phyloP scores from a whole-genome alignment of 495 filamentous ascomycete species.

The Aspergillus bridgeri region DNA sequence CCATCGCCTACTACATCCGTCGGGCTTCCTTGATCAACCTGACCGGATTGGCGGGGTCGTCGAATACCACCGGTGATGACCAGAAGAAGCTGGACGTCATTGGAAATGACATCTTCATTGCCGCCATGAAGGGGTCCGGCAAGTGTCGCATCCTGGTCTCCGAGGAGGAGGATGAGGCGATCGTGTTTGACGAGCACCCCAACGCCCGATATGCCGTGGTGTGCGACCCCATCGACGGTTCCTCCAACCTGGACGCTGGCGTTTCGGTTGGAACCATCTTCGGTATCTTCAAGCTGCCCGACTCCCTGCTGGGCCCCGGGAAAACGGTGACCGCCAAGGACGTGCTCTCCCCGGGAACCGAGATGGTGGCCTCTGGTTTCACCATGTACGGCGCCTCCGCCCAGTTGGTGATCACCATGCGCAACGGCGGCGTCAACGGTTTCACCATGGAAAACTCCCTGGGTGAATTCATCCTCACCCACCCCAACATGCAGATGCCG shows the following conservation, averaged over 20 bases:
- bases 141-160: slow-evolving; percentile 89
- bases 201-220: slow-evolving; percentile 90
- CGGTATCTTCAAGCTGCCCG: slow-evolving; percentile 82
- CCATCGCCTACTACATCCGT: slow-evolving; percentile 98
- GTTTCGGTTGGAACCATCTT: slow-evolving; percentile 99
- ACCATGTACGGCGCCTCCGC: slow-evolving; percentile 99
- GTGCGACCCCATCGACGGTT: slow-evolving; percentile 97
- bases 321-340: slow-evolving; percentile 70
- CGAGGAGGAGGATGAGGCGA: slow-evolving; percentile 91
- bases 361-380: slow-evolving; percentile 90
- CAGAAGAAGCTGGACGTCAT: slow-evolving; percentile 99
- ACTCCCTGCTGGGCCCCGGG: slow-evolving; percentile 56
- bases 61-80: slow-evolving; percentile 94
- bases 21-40: slow-evolving; percentile 96
- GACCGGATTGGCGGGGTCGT: slow-evolving; percentile 88
- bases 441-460: slow-evolving; percentile 96
- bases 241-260: slow-evolving; percentile 94
- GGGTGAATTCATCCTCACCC: slow-evolving; percentile 97
- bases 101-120: slow-evolving; percentile 94
- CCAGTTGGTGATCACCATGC: slow-evolving; percentile 96
- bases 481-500: slow-evolving; percentile 90
- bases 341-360: slow-evolving; percentile 80
- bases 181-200: slow-evolving; percentile 76
- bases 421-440: slow-evolving; percentile 86
- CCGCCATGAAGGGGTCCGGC: slow-evolving; percentile 86